phyloP scores from a whole-genome alignment of 306 rosid genomes.

The Styphnolobium japonicum region DNA sequence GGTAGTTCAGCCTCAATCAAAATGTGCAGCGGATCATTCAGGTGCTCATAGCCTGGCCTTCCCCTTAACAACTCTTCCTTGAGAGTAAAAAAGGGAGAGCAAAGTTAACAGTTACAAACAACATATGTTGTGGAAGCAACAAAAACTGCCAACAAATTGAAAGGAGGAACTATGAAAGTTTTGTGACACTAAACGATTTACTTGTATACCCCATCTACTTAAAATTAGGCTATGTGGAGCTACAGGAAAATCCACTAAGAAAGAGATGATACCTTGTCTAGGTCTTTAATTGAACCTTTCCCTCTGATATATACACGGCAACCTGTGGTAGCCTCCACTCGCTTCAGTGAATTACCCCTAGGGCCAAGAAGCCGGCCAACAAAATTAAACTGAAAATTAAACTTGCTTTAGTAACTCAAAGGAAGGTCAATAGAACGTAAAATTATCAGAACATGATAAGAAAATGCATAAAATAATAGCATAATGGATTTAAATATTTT shows the following conservation, averaged over 20 bases:
- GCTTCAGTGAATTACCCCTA: slow-evolving; percentile 57
- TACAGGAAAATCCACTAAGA: background rate
- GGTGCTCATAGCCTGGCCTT: slow-evolving; percentile 92
- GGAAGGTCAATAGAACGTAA: background rate
- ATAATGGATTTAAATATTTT: background rate
- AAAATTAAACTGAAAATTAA: slow-evolving; percentile 52
- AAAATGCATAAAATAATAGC: background rate
- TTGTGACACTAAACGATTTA: background rate
- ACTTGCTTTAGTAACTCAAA: slow-evolving; percentile 11
- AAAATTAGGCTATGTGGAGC: background rate
- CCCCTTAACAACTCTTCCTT: slow-evolving; percentile 91
- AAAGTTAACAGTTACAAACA: slow-evolving; percentile 20
- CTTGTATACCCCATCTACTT: background rate
- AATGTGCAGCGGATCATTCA: slow-evolving; percentile 89
- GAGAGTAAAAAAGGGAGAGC: slow-evolving; percentile 9
- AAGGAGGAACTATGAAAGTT: background rate
- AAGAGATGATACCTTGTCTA: slow-evolving; percentile 42
- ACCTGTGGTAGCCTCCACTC: slow-evolving; percentile 61
- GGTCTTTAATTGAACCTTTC: slow-evolving; percentile 57
- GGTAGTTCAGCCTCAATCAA: slow-evolving; percentile 93
- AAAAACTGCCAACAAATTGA: background rate
- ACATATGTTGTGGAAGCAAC: slow-evolving; percentile 4
- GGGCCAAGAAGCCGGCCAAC: slow-evolving; percentile 66
- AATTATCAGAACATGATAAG: background rate
- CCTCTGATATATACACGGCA: slow-evolving; percentile 66